Percentiles rank a stretch among this genome's conserved stretches.
Conservation (phyloP, 257 asterid species). For the Eucommia ulmoides region DNA sequence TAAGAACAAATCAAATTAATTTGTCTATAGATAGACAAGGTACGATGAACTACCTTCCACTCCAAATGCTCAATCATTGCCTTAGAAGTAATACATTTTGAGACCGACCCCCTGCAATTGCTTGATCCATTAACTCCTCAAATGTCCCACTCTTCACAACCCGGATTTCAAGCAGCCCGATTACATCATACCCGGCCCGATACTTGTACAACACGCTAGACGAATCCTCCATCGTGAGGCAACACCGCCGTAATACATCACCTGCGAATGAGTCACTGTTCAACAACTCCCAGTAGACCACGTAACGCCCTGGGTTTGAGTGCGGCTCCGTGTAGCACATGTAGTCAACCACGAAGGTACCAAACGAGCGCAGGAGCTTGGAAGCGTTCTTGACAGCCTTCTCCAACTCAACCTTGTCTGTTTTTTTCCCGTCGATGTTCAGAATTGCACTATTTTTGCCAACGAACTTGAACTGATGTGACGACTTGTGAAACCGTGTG, state of each 20-base stretch:
- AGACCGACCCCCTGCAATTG: no score
- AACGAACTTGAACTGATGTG: neutral
- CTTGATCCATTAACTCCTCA: neutral
- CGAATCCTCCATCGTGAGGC: neutral
- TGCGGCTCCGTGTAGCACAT: neutral
- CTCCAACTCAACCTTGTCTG: neutral
- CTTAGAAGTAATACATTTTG: no score
- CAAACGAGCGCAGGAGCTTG: neutral
- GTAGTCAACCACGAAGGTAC: neutral
- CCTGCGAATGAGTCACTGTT: neutral
- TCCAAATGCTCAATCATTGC: no score
- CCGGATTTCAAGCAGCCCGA: neutral
- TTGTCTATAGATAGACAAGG: no score
- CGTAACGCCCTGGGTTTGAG: neutral
- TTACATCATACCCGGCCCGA: neutral
- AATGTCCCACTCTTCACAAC: neutral
- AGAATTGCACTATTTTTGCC: neutral
- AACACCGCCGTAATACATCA: conserved; percentile 20
- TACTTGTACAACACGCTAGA: neutral
- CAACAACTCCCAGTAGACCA: neutral
- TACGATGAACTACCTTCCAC: no score
- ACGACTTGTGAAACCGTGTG: neutral
- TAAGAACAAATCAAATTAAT: no score
- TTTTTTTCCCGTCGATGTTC: neutral
- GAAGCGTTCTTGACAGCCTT: neutral